Base-by-base conservation (phyloP, 805 yeast genomes). In the Cephaloascus albidus region DNA sequence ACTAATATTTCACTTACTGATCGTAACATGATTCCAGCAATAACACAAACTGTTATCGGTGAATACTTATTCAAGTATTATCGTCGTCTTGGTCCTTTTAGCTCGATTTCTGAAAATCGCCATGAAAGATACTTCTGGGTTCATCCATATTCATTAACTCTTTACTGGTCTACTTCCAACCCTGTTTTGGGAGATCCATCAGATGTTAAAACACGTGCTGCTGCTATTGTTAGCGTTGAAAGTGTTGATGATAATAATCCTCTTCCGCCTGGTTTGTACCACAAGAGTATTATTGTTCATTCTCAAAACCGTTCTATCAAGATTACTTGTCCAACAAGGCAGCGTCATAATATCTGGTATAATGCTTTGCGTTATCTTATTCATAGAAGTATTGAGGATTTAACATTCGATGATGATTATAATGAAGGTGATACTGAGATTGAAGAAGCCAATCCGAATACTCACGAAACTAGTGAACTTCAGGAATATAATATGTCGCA, bases 101-200 rank as follows among this genome's bases (percentile, higher is more conserved):
- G 86, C 31, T 71, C 82, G 1, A 70, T 86, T 17, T 74, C 90
- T 0, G 93, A 87, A 38, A 74, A 75, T 33, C 74, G 96, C 43
- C 98, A 90, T 54, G 93, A 84, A 53, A 73, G 97, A 47, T 90
- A 77, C 63, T 90, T 90, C 71, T 93, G 97, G 97, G 76, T 93
- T 35, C 95, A 90, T 60, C 97, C 98, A 3, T 89, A 89, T 58
- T 82, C 93, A 6, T 63, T 87, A 65, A 86, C 96, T 0, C 66
- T 90, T 36, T 88, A 86, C 58, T 90, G 98, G 98, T 81, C 90
- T 3, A 70, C 74, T 4, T 70, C 78, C 10, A 85, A 85, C 52
- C 97, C 97, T 1, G 82, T 81, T 0, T 55, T 83, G 36, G 72
- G 77, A 3, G 81, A 83, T 47, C 84, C 87, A 8, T 63, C 80